These are phyloP conservation scores for Vitis hybrid DNA, from an alignment of 177 flowering plant genomes.

Conservation along the genomic window DNA sequence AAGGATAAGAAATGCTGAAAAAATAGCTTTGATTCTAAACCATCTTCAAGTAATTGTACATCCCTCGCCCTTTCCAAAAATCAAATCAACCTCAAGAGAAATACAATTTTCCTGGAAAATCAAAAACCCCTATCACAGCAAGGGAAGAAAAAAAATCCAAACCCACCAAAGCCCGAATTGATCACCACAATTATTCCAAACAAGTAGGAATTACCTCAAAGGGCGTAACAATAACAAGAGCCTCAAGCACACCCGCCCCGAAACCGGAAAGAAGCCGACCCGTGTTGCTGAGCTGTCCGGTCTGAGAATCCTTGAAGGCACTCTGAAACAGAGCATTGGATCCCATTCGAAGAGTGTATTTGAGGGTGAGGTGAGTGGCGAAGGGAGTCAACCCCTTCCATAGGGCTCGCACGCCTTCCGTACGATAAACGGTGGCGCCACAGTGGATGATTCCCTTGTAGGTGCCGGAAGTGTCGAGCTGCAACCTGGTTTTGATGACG, in stretches of 20 bases:
- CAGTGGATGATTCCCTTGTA: conserved; percentile 90
- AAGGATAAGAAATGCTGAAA: too few relatives aligned
- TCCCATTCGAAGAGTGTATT: conserved; percentile 94
- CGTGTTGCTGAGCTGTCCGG: conserved; percentile 59
- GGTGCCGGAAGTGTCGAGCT: conserved; percentile 68
- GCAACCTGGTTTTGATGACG: conserved; percentile 93
- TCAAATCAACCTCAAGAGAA: too few relatives aligned
- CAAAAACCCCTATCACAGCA: background rate
- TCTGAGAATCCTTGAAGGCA: conserved; percentile 70
- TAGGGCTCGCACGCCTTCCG: conserved; percentile 89
- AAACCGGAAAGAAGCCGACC: conserved; percentile 75
- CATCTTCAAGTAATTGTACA: too few relatives aligned
- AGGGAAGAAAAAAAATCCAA: background rate
- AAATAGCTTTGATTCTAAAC: too few relatives aligned
- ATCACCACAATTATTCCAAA: background rate
- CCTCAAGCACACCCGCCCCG: conserved; percentile 97
- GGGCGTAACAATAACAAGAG: conserved; percentile 90
- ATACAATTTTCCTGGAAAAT: too few relatives aligned
- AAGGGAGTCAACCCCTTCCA: conserved; percentile 99
- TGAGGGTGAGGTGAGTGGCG: conserved; percentile 90
- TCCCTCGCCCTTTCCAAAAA: too few relatives aligned
- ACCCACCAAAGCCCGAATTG: background rate
- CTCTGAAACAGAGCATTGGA: conserved; percentile 86
- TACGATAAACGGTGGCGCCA: conserved; percentile 54
- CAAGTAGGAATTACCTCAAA: conserved; percentile 60